Evolutionary conservation across 2,329 filamentous ascomycete genomes (phyloP), one percentile per base, ranked within the genome.

Genomic region (Ophiosphaerella narmari): DNA sequence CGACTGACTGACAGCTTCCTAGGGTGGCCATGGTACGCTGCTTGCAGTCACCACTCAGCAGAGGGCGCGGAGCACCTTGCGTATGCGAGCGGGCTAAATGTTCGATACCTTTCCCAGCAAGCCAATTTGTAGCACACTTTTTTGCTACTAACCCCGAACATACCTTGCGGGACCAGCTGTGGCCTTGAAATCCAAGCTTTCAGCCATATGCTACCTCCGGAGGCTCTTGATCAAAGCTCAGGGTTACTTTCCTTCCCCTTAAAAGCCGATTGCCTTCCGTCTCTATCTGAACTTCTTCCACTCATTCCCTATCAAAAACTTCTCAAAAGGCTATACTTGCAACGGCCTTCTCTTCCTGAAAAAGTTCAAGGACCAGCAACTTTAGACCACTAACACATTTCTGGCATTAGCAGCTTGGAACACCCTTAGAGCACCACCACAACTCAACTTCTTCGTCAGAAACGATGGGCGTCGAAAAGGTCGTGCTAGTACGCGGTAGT

Each of bases 381-480:
- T 18, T 12, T 23, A 38, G 21, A 14, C 7, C 5, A 12, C 9
- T 38, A 18, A 14, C 13, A 12, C 36, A 38, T 18, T 16, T 26
- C 21, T 41, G 16, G 23, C 8, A 35, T 40, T 35, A 45, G 24
- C 36, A 47, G 26, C 16, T 12, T 40, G 12, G 36, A 46, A 21
- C 38, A 43, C 32, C 26, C 13, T 35, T n/a, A 6, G 5, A 12
- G 36, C 14, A 18, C 9, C 14, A 18, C 37, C 9, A 21, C 37
- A 12, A 44, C 43, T 21, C 12, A 13, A 44, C 21, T 12, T 34
- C 16, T 39, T 21, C 37, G 21, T 39, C 48, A 13, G 43, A 29
- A 52, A 66, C 35, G 16, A 80, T 81, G 78, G 75, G 74, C 74
- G 89, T 96, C 67, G 82, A 79, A 52, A 95, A 91, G 80, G 82